Conservation (phyloP, 2,329 filamentous ascomycete genomes). For the Aaosphaeria pasadenensis region DNA sequence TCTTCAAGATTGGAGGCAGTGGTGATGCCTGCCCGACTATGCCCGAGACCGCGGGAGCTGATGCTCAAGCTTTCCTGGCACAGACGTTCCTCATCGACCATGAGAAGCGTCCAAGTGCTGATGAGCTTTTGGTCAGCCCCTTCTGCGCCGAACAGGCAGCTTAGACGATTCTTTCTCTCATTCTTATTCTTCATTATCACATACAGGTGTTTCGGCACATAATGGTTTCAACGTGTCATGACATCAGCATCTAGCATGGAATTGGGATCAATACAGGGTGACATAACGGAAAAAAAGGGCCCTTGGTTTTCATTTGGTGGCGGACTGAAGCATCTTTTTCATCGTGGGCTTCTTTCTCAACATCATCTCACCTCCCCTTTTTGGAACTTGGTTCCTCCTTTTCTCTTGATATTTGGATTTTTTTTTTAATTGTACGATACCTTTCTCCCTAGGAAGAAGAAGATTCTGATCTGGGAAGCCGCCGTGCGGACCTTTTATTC, state of each 20-base stretch:
- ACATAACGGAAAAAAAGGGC: too few species aligned
- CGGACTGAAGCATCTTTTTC: too few species aligned
- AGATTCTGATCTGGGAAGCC: too few species aligned
- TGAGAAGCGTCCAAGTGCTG: constrained; percentile 84
- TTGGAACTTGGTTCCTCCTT: too few species aligned
- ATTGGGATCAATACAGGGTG: not conserved
- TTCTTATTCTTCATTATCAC: constrained; percentile 2
- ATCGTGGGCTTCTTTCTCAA: too few species aligned
- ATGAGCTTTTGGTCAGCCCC: constrained; percentile 79
- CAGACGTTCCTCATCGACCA: constrained; percentile 96
- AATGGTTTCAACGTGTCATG: constrained; percentile 7
- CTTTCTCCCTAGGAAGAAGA: too few species aligned
- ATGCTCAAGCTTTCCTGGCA: constrained; percentile 77
- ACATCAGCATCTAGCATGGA: constrained; percentile 2
- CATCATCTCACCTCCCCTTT: too few species aligned
- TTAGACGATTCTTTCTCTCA: constrained; percentile 9
- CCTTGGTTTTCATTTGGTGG: too few species aligned
- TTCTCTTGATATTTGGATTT: too few species aligned
- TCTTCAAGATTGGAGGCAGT: constrained; percentile 91
- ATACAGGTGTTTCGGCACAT: constrained; percentile 1
- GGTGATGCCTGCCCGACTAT: constrained; percentile 83
- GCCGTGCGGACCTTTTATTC: too few species aligned
- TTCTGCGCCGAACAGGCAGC: constrained; percentile 69
- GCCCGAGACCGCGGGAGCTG: constrained; percentile 79
- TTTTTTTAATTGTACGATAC: too few species aligned